Evolutionary conservation across 441 rosid genomes (phyloP).

Genomic region (Pelargonium citronellum): DNA sequence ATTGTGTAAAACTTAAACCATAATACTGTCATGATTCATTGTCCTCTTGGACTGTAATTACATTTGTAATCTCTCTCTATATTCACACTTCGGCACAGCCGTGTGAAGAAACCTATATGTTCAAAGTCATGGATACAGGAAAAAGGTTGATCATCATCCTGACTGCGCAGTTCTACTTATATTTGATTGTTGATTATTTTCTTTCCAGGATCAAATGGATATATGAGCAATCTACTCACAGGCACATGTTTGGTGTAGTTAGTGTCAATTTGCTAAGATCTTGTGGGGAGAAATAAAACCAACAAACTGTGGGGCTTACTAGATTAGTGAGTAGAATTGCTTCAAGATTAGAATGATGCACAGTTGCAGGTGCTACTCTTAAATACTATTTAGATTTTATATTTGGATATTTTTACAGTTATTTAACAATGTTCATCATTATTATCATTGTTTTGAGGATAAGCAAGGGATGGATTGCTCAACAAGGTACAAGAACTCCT

Average conservation of each 20-base stretch:
- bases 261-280: not conserved
- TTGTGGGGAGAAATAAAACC: no score
- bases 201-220: not conserved
- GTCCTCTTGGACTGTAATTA: not conserved
- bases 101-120: slow-evolving; percentile 6
- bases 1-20: not conserved
- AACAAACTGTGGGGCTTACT: no score
- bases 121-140: not conserved
- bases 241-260: not conserved
- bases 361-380: not conserved
- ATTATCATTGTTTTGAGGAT: slow-evolving; percentile 18
- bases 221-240: no score
- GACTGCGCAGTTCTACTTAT: not conserved
- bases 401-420: slow-evolving; percentile 3
- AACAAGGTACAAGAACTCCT: slow-evolving; percentile 24
- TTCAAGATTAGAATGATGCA: not conserved
- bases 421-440: slow-evolving; percentile 12
- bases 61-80: slow-evolving; percentile 2
- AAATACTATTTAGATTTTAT: not conserved
- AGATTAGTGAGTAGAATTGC: not conserved
- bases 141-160: not conserved
- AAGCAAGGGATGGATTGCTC: slow-evolving; percentile 35
- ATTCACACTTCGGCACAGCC: not conserved
- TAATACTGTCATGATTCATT: not conserved
- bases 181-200: not conserved